Conservation (phyloP, 179 eudicot genomes). For the Pouteria campechiana region DNA sequence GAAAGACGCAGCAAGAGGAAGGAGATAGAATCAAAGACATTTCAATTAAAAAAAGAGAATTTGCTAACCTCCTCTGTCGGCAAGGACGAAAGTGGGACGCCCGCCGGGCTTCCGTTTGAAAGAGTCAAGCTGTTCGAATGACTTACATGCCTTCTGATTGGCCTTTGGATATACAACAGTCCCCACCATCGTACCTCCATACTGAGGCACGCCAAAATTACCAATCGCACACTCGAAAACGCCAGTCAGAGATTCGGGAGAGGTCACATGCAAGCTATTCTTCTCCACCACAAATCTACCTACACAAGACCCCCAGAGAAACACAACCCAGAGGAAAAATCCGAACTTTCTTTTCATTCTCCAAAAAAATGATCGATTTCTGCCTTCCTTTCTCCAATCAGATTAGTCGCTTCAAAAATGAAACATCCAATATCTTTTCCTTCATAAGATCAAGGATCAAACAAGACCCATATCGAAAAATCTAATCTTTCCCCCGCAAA, state of each 20-base stretch:
- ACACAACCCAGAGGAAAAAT: constrained; percentile 18
- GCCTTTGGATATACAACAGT: constrained; percentile 61
- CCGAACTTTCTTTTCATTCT: constrained; percentile 30
- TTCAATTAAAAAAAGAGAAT: constrained; percentile 2
- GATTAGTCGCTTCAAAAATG: no score
- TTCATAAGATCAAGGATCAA: no score
- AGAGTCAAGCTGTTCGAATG: constrained; percentile 38
- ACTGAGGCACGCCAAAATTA: constrained; percentile 93
- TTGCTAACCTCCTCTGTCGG: constrained; percentile 89
- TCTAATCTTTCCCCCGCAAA: no score
- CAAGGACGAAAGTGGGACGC: constrained; percentile 70
- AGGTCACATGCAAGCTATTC: constrained; percentile 65
- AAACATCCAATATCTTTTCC: no score
- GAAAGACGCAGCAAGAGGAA: neutral
- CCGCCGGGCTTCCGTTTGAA: constrained; percentile 74
- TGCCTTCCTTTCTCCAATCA: no score
- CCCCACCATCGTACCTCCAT: constrained; percentile 88
- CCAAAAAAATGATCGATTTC: no score
- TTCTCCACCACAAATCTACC: constrained; percentile 93
- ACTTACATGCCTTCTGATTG: constrained; percentile 60
- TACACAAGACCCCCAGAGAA: constrained; percentile 24
- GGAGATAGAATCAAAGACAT: neutral
- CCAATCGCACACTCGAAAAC: constrained; percentile 90
- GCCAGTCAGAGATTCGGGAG: constrained; percentile 50
- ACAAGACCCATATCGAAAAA: no score